Conservation (phyloP, 2,329 filamentous ascomycete genomes). For the Xylariales sp. region DNA sequence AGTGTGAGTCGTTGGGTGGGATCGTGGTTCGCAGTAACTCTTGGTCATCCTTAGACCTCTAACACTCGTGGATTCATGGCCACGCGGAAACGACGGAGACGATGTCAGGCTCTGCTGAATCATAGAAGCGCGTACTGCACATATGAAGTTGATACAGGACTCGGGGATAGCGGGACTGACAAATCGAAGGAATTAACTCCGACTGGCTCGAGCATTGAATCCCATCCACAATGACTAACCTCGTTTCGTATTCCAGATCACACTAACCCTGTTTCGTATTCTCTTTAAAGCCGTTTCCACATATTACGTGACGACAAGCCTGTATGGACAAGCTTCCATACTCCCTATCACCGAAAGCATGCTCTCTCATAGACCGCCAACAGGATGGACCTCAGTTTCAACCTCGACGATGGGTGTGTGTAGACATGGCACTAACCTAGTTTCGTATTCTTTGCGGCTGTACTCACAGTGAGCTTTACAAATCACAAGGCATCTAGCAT, state of each 20-base stretch:
- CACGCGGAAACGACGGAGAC: too few relatives aligned
- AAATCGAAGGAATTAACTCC: not conserved
- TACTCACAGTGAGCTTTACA: not conserved
- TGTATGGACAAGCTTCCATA: not conserved
- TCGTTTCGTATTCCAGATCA: constrained; percentile 26
- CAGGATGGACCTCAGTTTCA: not conserved
- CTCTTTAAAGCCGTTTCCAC: not conserved
- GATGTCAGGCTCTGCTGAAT: too few relatives aligned
- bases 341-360: not conserved
- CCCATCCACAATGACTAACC: constrained; percentile 22
- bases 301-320: not conserved
- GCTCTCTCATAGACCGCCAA: too few relatives aligned
- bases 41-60: too few relatives aligned
- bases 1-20: too few relatives aligned
- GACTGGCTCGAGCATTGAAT: not conserved
- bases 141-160: too few relatives aligned
- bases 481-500: not conserved
- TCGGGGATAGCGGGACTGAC: not conserved
- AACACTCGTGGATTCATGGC: too few relatives aligned
- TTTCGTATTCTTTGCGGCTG: not conserved
- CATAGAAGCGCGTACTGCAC: too few relatives aligned
- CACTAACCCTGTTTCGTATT: constrained; percentile 19
- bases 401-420: not conserved
- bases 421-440: not conserved
- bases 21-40: too few relatives aligned